Evolutionary conservation across 352 stramenopile genomes (phyloP).

Genomic region (Aphanomyces cochlioides): DNA sequence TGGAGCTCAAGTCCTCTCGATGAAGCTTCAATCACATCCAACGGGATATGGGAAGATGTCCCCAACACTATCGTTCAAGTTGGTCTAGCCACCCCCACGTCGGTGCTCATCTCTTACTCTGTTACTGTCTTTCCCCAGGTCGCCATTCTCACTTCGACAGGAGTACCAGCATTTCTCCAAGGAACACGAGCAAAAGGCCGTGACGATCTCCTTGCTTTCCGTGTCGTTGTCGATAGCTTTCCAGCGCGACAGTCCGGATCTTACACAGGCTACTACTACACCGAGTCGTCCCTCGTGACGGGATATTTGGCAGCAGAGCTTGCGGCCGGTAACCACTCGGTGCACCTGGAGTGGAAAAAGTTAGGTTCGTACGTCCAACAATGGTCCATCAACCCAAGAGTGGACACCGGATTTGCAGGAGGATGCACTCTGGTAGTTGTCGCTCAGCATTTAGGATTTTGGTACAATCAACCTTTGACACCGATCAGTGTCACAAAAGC

Average conservation of each 20-base stretch:
- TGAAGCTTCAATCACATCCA: background rate
- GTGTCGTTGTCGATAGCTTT: slow-evolving; percentile 13
- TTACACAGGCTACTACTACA: slow-evolving; percentile 15
- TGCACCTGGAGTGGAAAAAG: slow-evolving; percentile 28
- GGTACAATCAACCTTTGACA: slow-evolving; percentile 16
- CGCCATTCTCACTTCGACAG: background rate
- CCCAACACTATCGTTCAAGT: slow-evolving; percentile 1
- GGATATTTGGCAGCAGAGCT: slow-evolving; percentile 16
- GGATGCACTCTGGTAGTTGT: slow-evolving; percentile 24
- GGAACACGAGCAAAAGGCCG: background rate
- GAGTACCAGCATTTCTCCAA: slow-evolving; percentile 19
- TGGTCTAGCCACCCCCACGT: slow-evolving; percentile 1
- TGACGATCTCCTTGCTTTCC: slow-evolving; percentile 25
- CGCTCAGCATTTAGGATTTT: slow-evolving; percentile 8
- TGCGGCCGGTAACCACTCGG: slow-evolving; percentile 22
- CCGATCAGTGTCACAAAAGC: background rate
- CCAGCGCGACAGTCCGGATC: slow-evolving; percentile 13
- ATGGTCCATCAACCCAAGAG: slow-evolving; percentile 19
- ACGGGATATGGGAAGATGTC: slow-evolving; percentile 10
- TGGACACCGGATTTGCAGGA: slow-evolving; percentile 21
- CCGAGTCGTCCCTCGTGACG: slow-evolving; percentile 12
- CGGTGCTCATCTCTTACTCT: slow-evolving; percentile 18
- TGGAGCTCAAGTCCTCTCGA: slow-evolving; percentile 17
- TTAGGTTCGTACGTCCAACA: background rate
- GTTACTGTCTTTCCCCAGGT: slow-evolving; percentile 17